Conservation (phyloP, 1,284 basidiomycete species). For the Tilletia indica region DNA sequence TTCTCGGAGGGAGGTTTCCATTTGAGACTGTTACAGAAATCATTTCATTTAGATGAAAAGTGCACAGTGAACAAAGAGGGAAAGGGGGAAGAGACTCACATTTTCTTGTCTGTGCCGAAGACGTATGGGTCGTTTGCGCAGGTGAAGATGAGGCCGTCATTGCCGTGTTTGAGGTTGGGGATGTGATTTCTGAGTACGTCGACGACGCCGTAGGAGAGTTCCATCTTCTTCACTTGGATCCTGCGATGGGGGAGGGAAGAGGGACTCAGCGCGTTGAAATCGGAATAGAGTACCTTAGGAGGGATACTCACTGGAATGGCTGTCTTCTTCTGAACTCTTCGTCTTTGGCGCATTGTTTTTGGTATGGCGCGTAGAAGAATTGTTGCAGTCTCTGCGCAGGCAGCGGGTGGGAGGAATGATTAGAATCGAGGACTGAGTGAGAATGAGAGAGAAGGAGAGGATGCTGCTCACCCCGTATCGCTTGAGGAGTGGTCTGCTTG, state of each 20-base stretch:
- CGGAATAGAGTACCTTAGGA: background rate
- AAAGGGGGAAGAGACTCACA: constrained; percentile 64
- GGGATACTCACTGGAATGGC: background rate
- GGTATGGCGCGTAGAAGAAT: background rate
- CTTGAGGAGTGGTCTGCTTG: constrained; percentile 75
- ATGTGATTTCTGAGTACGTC: constrained; percentile 81
- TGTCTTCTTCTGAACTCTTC: background rate
- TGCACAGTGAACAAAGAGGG: background rate
- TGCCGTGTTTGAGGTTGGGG: constrained; percentile 84
- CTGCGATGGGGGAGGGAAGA: constrained; percentile 16
- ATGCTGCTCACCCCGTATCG: constrained; percentile 76
- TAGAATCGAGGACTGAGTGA: background rate
- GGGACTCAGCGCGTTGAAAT: too few species aligned
- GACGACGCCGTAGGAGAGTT: constrained; percentile 81
- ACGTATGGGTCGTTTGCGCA: constrained; percentile 80
- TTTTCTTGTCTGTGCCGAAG: constrained; percentile 85
- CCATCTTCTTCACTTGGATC: constrained; percentile 82
- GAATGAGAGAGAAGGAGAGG: constrained; percentile 14
- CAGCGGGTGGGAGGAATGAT: constrained; percentile 17
- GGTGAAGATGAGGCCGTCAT: constrained; percentile 96
- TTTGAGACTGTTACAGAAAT: constrained; percentile 61
- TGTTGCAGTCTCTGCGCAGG: background rate
- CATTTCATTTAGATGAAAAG: background rate
- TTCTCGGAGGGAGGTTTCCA: constrained; percentile 99
- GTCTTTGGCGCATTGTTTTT: background rate